Base-by-base conservation (phyloP, 768 basidiomycete species). In the Hypholoma fasciculare region DNA sequence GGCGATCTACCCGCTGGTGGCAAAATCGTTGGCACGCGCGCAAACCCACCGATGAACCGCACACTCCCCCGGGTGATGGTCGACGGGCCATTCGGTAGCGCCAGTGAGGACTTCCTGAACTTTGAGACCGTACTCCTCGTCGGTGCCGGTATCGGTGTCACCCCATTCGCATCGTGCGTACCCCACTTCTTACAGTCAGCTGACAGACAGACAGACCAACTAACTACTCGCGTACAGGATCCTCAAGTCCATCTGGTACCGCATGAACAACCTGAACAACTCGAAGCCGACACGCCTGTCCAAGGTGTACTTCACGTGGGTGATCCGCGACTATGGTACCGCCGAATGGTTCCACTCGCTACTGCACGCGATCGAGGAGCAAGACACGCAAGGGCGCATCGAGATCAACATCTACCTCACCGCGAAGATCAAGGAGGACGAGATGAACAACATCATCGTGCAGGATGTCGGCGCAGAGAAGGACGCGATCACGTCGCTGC, bases 341-440 rank as follows among this genome's bases (percentile, higher is more conserved):
- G 91, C 92, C 4, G 92, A 93, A 70, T 94, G 92, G 92, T 96
- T 97, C 85, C 93, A 96, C 74, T 92, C 91, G 7, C 84, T 98
- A 30, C 78, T 98, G 59, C 86, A 92, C 64, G 95, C 96, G 19
- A 91, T 96, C 63, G 95, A 97, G 71, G 93, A 93, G 63, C 93
- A 97, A 70, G 96, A 98, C 68, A 82, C 82, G 9, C 84, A 86
- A 70, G 87, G 89, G 70, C 75, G 86, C 61, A 96, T 96, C 61
- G 95, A 97, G 77, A 96, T 96, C 69, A 94, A 88, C 75, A 96
- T 94, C 64, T 94, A 96, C 71, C 84, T 98, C 19, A 97, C 95
- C 0, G 91, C 90, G 36, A 90, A 85, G 78, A 82, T 98, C 67
- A 90, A 90, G 76, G 90, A 94, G 61, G 93, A 95, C 67, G 94